Evolutionary conservation across 306 rosid species (phyloP).

Genomic region (Luffa aegyptiaca): DNA sequence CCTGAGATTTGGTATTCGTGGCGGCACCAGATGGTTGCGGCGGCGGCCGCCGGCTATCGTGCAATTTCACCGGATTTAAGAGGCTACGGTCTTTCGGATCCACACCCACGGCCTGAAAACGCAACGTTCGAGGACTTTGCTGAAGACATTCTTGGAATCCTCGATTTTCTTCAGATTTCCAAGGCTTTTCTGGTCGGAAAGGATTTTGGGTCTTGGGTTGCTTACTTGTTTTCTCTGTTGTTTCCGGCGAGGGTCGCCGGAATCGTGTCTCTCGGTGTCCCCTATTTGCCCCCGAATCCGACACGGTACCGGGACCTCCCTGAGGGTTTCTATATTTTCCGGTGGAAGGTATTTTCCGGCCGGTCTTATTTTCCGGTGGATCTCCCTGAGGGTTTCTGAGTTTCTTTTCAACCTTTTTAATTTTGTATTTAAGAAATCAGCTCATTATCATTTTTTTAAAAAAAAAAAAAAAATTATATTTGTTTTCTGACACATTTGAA

Average conservation of each 20-base stretch:
- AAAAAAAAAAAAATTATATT: too few relatives aligned
- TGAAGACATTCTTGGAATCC: conserved; percentile 41
- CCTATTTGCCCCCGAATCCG: conserved; percentile 38
- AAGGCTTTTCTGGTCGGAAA: conserved; percentile 65
- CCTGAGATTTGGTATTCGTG: conserved; percentile 91
- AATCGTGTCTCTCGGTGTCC: conserved; percentile 51
- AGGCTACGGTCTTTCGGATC: conserved; percentile 71
- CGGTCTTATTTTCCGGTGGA: too few relatives aligned
- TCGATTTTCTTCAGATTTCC: conserved; percentile 32
- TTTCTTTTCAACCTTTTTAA: too few relatives aligned
- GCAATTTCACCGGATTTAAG: conserved; percentile 58
- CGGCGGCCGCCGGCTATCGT: conserved; percentile 49
- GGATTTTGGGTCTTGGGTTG: conserved; percentile 58
- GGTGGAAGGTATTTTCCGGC: conserved; percentile 39
- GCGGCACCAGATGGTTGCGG: conserved; percentile 76
- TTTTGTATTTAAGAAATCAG: too few relatives aligned
- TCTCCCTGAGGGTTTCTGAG: too few relatives aligned
- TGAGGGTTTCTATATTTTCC: conserved; percentile 67
- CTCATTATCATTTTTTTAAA: too few relatives aligned
- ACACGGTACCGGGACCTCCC: conserved; percentile 20
- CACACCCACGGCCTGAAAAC: conserved; percentile 33
- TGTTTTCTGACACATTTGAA: too few relatives aligned
- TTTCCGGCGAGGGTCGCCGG: conserved; percentile 61
- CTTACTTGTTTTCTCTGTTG: conserved; percentile 36
- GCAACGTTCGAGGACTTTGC: conserved; percentile 25